Evolutionary conservation across 2,329 filamentous ascomycete genomes (phyloP).

Genomic region (Boeremia exigua): DNA sequence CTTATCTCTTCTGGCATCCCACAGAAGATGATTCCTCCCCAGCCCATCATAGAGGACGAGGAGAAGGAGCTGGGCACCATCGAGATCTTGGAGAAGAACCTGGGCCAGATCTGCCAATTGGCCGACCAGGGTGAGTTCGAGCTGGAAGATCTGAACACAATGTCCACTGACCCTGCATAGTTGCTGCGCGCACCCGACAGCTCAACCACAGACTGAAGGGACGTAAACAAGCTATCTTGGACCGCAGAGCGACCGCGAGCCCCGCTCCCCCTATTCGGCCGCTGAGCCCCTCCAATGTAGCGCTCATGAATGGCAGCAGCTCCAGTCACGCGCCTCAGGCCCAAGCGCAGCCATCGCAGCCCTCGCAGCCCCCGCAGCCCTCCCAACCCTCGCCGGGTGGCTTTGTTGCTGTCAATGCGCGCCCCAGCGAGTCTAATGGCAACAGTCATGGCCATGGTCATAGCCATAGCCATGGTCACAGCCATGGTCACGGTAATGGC

Average conservation of each 20-base stretch:
- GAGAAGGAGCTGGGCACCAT: slow-evolving; percentile 82
- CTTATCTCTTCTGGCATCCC: slow-evolving; percentile 83
- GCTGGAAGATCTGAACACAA: not conserved
- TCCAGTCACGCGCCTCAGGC: slow-evolving; percentile 22
- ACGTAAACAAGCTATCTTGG: slow-evolving; percentile 73
- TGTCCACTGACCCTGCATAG: slow-evolving; percentile 42
- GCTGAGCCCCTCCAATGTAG: slow-evolving; percentile 50
- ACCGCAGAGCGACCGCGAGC: slow-evolving; percentile 62
- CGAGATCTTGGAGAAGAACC: slow-evolving; percentile 80
- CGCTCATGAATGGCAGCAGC: slow-evolving; percentile 50
- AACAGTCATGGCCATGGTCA: not conserved
- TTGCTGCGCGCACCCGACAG: slow-evolving; percentile 74
- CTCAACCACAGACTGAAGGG: slow-evolving; percentile 81
- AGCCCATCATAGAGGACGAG: slow-evolving; percentile 85
- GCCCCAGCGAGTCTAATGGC: slow-evolving; percentile 49
- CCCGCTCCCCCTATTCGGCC: slow-evolving; percentile 44
- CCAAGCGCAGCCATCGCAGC: slow-evolving; percentile 35
- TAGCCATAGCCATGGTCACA: slow-evolving; percentile 9
- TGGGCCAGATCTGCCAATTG: slow-evolving; percentile 77
- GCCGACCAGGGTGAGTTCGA: slow-evolving; percentile 71
- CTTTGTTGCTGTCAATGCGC: slow-evolving; percentile 66
- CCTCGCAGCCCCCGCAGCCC: slow-evolving; percentile 34
- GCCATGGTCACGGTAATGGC: slow-evolving; percentile 49
- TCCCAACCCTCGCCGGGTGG: slow-evolving; percentile 54
- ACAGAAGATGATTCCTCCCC: slow-evolving; percentile 79